phyloP scores from a whole-genome alignment of 306 rosid genomes.

The Ceratonia siliqua region DNA sequence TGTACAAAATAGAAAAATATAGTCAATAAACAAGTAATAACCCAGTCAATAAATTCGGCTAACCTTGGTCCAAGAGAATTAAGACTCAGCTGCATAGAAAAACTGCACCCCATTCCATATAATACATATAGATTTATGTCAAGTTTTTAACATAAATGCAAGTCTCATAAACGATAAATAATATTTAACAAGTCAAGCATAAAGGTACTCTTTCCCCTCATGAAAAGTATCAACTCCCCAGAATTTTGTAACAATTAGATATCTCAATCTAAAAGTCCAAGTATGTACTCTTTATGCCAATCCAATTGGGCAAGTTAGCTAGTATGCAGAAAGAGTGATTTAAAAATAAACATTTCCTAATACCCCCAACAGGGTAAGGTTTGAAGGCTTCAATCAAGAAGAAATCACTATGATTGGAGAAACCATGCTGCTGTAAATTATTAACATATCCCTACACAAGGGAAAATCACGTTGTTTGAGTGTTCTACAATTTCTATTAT shows the following conservation, averaged over 20 bases:
- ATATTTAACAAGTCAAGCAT: background rate
- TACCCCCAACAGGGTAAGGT: constrained; percentile 11
- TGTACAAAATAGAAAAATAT: too few relatives aligned
- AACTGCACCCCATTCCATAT: background rate
- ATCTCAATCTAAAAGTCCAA: background rate
- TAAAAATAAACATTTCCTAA: constrained; percentile 2
- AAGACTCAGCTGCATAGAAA: constrained; percentile 5
- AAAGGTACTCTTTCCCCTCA: background rate
- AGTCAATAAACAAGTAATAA: too few relatives aligned
- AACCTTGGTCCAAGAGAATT: too few relatives aligned
- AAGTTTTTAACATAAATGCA: constrained; percentile 16
- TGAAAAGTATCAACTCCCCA: background rate
- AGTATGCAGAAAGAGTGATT: background rate
- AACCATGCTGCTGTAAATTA: background rate
- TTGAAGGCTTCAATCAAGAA: background rate
- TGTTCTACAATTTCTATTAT: background rate
- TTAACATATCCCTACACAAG: background rate
- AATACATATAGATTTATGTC: constrained; percentile 23
- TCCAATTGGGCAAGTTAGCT: background rate
- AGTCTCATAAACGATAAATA: background rate
- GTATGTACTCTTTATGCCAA: background rate
- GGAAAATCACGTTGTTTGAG: background rate
- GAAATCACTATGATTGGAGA: background rate
- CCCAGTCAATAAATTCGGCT: too few relatives aligned
- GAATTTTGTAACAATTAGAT: background rate